phyloP scores from a whole-genome alignment of 2,329 filamentous ascomycete genomes.

The Nannizzia gypsea region DNA sequence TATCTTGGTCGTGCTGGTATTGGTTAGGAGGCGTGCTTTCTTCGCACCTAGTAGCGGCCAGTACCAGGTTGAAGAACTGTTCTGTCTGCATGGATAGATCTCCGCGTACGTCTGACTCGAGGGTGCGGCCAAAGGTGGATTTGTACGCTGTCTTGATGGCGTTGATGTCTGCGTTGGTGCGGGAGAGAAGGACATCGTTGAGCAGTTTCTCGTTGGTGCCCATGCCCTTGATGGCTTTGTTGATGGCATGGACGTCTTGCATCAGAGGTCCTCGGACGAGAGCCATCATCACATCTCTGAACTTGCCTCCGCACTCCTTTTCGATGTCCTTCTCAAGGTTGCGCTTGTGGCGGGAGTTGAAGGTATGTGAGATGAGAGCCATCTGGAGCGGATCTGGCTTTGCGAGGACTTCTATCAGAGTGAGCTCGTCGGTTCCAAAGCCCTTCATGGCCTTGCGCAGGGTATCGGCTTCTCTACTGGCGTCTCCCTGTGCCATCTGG shows the following conservation, averaged over 20 bases:
- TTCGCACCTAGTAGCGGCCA: slow-evolving; percentile 62
- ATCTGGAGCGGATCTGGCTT: slow-evolving; percentile 63
- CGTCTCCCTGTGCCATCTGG: slow-evolving; percentile 53
- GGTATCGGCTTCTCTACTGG: slow-evolving; percentile 51
- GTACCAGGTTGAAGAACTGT: slow-evolving; percentile 69
- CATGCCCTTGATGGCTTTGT: slow-evolving; percentile 60
- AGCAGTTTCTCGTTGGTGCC: slow-evolving; percentile 80
- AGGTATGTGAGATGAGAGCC: slow-evolving; percentile 51
- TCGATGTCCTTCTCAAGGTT: slow-evolving; percentile 61
- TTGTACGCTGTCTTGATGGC: slow-evolving; percentile 76
- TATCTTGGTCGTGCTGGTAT: slow-evolving; percentile 62
- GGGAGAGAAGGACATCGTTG: slow-evolving; percentile 71
- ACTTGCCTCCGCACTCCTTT: slow-evolving; percentile 60
- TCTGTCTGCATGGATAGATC: slow-evolving; percentile 83
- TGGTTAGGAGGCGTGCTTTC: slow-evolving; percentile 64
- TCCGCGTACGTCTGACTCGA: slow-evolving; percentile 61
- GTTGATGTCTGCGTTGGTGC: slow-evolving; percentile 75
- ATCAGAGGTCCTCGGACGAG: slow-evolving; percentile 64
- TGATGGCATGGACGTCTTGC: slow-evolving; percentile 60
- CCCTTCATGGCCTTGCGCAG: slow-evolving; percentile 74
- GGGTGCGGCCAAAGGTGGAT: slow-evolving; percentile 49
- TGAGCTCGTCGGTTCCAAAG: slow-evolving; percentile 67
- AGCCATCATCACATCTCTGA: slow-evolving; percentile 56
- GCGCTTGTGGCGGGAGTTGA: slow-evolving; percentile 49
- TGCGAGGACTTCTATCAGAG: slow-evolving; percentile 54